Conservation (phyloP, 2,329 filamentous ascomycete species). For the Pseudogymnoascus sp. region DNA sequence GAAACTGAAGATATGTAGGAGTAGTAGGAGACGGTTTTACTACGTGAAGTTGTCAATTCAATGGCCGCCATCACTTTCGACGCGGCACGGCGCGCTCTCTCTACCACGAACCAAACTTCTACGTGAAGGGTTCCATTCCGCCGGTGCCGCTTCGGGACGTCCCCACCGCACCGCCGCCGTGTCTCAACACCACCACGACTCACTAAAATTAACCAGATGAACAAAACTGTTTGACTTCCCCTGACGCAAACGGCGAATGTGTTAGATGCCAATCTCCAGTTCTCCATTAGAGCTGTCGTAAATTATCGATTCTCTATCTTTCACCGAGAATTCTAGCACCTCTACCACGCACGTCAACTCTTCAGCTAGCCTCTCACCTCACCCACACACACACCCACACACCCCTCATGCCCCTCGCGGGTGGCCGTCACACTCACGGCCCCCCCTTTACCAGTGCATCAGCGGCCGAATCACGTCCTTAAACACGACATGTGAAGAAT, state of each 20-base stretch:
- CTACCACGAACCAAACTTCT: not conserved
- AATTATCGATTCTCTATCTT: not conserved
- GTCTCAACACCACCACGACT: constrained; percentile 1
- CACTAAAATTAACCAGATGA: not conserved
- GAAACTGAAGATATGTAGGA: not conserved
- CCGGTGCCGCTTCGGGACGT: not conserved
- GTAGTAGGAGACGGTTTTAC: not conserved
- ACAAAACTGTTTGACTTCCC: not conserved
- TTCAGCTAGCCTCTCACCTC: not conserved
- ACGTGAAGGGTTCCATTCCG: not conserved
- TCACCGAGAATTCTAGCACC: not conserved
- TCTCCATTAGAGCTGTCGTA: not conserved
- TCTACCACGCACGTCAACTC: not conserved
- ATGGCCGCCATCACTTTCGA: not conserved
- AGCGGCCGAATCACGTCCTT: not conserved
- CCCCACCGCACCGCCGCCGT: not conserved
- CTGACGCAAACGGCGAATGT: not conserved
- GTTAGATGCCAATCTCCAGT: not conserved
- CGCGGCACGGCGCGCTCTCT: not conserved
- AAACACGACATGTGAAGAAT: not conserved
- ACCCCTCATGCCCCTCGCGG: not conserved
- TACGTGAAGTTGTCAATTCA: not conserved
- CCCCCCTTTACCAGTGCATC: constrained; percentile 1
- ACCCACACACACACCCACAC: not conserved
- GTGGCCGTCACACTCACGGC: not conserved